These are phyloP conservation scores for Candida methanosorbosa DNA, from an alignment of 805 yeast species.

Conservation along the genomic window DNA sequence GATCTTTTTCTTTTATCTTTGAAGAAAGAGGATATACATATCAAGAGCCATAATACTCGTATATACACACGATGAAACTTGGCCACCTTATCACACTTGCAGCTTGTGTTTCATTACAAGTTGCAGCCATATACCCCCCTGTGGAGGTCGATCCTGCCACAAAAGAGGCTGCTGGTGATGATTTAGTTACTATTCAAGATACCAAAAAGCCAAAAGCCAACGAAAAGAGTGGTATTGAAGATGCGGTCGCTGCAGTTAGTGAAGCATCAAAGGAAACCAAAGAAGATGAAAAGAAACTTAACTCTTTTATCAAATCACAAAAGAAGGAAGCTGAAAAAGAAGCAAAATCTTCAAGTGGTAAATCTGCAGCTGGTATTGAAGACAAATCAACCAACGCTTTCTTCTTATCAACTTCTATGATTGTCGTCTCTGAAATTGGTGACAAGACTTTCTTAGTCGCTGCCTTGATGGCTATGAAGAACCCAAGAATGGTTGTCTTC, in stretches of 20 bases:
- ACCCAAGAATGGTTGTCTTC: slow-evolving; percentile 77
- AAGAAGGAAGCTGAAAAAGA: slow-evolving; percentile 9
- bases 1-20: no score
- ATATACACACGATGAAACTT: background rate
- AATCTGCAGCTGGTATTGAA: background rate
- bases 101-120: slow-evolving; percentile 3
- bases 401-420: slow-evolving; percentile 81
- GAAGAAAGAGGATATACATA: no score
- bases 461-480: slow-evolving; percentile 96
- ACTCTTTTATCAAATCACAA: slow-evolving; percentile 7
- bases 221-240: background rate
- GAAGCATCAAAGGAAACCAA: slow-evolving; percentile 1
- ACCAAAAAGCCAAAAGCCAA: background rate
- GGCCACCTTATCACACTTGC: slow-evolving; percentile 1
- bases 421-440: slow-evolving; percentile 90
- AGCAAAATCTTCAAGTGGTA: slow-evolving; percentile 5
- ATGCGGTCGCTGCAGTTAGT: background rate
- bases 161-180: slow-evolving; percentile 3
- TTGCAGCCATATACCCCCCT: slow-evolving; percentile 13
- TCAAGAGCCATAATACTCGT: no score
- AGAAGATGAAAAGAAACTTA: slow-evolving; percentile 8
- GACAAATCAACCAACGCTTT: slow-evolving; percentile 40
- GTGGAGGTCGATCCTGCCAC: slow-evolving; percentile 6
- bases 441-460: slow-evolving; percentile 96
- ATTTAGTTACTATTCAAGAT: slow-evolving; percentile 13